Base-by-base conservation (phyloP, 139 green algal species). In the Chlamydomonas schloesseri region DNA sequence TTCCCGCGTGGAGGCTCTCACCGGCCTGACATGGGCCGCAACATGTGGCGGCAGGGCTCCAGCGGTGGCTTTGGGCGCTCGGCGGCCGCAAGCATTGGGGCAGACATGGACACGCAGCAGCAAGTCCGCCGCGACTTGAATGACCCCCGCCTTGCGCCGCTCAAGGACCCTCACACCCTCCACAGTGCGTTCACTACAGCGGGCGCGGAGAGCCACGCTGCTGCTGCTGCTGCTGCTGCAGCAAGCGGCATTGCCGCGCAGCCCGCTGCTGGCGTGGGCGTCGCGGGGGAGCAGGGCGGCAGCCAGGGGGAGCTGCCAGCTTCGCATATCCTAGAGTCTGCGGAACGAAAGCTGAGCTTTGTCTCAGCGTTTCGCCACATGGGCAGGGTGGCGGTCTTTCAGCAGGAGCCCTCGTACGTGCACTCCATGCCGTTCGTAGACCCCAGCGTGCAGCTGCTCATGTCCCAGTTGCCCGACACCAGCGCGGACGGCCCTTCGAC, bases 121-220 rank as follows among this genome's bases (percentile, higher is more conserved):
- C 42, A 50, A 8, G 42, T 8, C 42, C 42, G 42, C 42, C 42
- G 42, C 8, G 42, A 50, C 42, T 5, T 5, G 42, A 50, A 8
- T 8, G 42, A 50, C 8, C 42, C 42, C 42, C 42, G 42, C 42
- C 6, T 50, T 8, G 42, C 42, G 42, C 42, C 42, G 6, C 42
- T 13, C 42, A 50, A 50, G 42, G 42, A 50, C 42, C 5, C 42
- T 8, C 42, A 50, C 42, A 50, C 42, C 6, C 42, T 75, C 29
- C 47, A 55, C 13, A 85, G 79, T 28, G 79, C 55, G n/a, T 84
- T 84, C 60, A 50, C 29, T 5, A 67, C 78, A 2, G 78, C 78
- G 0, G 31, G n/a, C 4, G 60, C 46, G 0, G 50, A 83, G 60
- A 73, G 76, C 36, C 62, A 20, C 17, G 76, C 60, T 1, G 60